phyloP scores from a whole-genome alignment of 202 grass and related monocot species.

The Bolboschoenoplectus hybrid region DNA sequence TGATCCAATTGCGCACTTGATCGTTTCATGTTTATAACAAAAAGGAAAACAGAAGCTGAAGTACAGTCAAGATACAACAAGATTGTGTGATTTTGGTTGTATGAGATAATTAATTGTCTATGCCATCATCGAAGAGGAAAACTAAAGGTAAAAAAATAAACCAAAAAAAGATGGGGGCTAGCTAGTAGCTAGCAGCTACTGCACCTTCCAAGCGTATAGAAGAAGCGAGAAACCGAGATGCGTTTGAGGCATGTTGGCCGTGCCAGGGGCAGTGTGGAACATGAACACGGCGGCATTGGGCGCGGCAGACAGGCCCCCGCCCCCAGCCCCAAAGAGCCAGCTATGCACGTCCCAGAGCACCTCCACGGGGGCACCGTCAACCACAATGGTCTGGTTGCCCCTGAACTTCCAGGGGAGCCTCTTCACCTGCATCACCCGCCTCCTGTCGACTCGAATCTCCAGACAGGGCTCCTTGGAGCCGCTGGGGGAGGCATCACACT shows the following conservation, averaged over 20 bases:
- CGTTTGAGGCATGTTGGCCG: neutral
- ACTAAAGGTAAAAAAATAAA: neutral
- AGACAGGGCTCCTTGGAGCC: constrained; percentile 60
- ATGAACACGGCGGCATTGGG: constrained; percentile 64
- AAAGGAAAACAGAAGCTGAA: neutral
- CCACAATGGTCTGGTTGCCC: constrained; percentile 74
- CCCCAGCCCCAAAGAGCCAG: constrained; percentile 60
- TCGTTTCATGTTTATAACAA: neutral
- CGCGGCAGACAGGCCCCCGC: neutral
- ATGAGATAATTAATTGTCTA: neutral
- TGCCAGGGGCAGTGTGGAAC: constrained; percentile 57
- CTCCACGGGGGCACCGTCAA: constrained; percentile 60
- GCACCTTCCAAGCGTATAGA: constrained; percentile 78
- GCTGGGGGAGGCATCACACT: constrained; percentile 50
- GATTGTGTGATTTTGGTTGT: neutral
- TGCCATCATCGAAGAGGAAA: neutral
- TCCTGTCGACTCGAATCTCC: constrained; percentile 69
- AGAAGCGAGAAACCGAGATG: constrained; percentile 73
- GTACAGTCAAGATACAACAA: neutral
- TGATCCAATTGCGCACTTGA: too few relatives aligned
- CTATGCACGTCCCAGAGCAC: constrained; percentile 89
- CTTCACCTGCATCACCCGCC: constrained; percentile 58
- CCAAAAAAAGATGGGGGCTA: neutral
- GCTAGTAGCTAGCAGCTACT: constrained; percentile 38
- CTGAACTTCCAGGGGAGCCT: constrained; percentile 88